Evolutionary conservation across 495 filamentous ascomycete species (phyloP), one percentile per base, ranked within the genome.

Genomic region (Penicillium verhagenii): DNA sequence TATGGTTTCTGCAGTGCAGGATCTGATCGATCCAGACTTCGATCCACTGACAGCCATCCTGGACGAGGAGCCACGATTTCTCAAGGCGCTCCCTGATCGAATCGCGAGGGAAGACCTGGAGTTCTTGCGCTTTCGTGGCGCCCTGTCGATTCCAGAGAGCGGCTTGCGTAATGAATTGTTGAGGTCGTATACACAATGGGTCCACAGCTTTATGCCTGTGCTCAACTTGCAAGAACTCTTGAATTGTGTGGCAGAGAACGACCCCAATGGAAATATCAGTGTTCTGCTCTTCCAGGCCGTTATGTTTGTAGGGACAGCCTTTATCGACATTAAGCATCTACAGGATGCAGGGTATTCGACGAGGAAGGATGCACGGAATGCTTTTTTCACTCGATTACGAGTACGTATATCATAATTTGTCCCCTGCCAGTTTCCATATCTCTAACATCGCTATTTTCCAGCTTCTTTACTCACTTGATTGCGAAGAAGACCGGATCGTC

Each of bases 171-270:
- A 83, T 70, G 89, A 88, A 52, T 69, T 93, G 23, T 70, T 95
- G 1, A 78, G 81, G 45, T 82, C 82, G 9, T 93, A 91, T 71
- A 77, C 91, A 57, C 84, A 92, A 71, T 93, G 83, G 76, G 89
- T 94, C 14, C 86, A 95, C 65, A 90, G 89, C 47, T 92, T 87
- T 66, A 89, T 93, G 87, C 90, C 90, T 3, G 76, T 93, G 24
- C 56, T 95, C 51, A 88, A 95, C 53, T 70, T 90, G 49, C 81
- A 86, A 53, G 79, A 88, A 26, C 89, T 92, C 64, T 65, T 94
- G 21, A 61, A 72, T 48, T 79, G 79, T 50, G 78, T 91, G 50
- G 74, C 72, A 1, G 59, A 73, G 45, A 84, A 86, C 57, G 74
- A 80, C 49, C 76, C 77, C 11, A 79, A 86, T 61, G 86, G 85